phyloP scores from a whole-genome alignment of 768 basidiomycete genomes.

The Panus rudis region DNA sequence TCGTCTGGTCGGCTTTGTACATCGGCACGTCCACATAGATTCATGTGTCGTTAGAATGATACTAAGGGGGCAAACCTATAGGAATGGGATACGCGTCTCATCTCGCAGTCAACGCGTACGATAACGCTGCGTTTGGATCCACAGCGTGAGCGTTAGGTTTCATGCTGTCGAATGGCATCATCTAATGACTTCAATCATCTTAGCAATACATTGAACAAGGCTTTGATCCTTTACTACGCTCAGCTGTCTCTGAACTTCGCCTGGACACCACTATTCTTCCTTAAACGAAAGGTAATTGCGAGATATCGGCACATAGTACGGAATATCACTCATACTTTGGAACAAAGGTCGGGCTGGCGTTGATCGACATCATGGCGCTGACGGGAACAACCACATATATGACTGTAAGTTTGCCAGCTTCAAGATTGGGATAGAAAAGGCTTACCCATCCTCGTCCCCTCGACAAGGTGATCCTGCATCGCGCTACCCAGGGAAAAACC shows the following conservation, averaged over 20 bases:
- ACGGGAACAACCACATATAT: slow-evolving; percentile 50
- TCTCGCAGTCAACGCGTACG: slow-evolving; percentile 48
- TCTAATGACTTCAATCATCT: too few species aligned
- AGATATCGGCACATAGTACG: too few species aligned
- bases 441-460: too few species aligned
- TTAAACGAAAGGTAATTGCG: slow-evolving; percentile 33
- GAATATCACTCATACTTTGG: neutral
- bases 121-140: slow-evolving; percentile 33
- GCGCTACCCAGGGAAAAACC: slow-evolving; percentile 36
- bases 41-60: slow-evolving; percentile 4
- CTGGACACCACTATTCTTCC: slow-evolving; percentile 66
- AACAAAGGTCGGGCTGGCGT: slow-evolving; percentile 42
- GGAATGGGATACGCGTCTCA: slow-evolving; percentile 68
- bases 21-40: slow-evolving; percentile 16
- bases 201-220: slow-evolving; percentile 37
- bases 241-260: slow-evolving; percentile 52
- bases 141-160: too few species aligned
- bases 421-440: slow-evolving; percentile 5
- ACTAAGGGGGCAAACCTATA: slow-evolving; percentile 8
- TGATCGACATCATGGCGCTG: slow-evolving; percentile 47
- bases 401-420: slow-evolving; percentile 36
- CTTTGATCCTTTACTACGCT: slow-evolving; percentile 51
- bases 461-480: slow-evolving; percentile 45
- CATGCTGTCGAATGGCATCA: too few species aligned
- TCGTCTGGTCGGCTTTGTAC: slow-evolving; percentile 51